phyloP scores from a whole-genome alignment of 768 basidiomycete species.

The Rickenella mellea region DNA sequence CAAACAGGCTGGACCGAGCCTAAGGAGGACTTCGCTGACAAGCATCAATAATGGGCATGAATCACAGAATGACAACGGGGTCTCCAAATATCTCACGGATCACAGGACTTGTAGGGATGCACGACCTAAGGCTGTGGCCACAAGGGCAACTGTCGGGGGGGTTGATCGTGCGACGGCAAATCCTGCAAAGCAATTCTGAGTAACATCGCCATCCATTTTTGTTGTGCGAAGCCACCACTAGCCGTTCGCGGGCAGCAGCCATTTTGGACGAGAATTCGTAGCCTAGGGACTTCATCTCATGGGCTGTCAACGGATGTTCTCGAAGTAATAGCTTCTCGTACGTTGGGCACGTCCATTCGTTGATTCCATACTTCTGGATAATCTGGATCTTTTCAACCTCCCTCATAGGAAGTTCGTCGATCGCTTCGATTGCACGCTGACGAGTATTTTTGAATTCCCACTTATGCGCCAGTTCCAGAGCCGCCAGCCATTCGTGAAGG shows the following conservation, averaged over 20 bases:
- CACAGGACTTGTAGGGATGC: too few relatives aligned
- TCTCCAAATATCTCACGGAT: too few relatives aligned
- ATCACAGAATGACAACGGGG: too few relatives aligned
- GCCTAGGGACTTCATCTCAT: constrained; percentile 36
- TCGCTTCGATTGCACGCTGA: constrained; percentile 25
- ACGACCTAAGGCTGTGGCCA: too few relatives aligned
- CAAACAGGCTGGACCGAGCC: too few relatives aligned
- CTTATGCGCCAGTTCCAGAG: constrained; percentile 27
- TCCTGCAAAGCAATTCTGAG: too few relatives aligned
- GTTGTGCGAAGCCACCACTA: too few relatives aligned
- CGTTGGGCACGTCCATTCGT: constrained; percentile 25
- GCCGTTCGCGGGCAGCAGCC: constrained; percentile 27
- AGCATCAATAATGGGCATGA: too few relatives aligned
- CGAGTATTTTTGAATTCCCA: constrained; percentile 34
- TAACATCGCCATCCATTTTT: too few relatives aligned
- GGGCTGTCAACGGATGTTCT: constrained; percentile 23
- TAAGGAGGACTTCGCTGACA: too few relatives aligned
- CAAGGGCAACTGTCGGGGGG: too few relatives aligned
- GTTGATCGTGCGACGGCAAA: too few relatives aligned
- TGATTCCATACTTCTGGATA: constrained; percentile 27
- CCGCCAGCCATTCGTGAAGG: constrained; percentile 29
- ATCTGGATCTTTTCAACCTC: constrained; percentile 28
- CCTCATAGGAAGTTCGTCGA: constrained; percentile 26
- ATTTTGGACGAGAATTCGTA: constrained; percentile 26
- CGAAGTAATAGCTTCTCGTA: constrained; percentile 27